These are phyloP conservation scores for Rhodosporidiobolus sp. DNA, from an alignment of 768 basidiomycete species.

Conservation along the genomic window DNA sequence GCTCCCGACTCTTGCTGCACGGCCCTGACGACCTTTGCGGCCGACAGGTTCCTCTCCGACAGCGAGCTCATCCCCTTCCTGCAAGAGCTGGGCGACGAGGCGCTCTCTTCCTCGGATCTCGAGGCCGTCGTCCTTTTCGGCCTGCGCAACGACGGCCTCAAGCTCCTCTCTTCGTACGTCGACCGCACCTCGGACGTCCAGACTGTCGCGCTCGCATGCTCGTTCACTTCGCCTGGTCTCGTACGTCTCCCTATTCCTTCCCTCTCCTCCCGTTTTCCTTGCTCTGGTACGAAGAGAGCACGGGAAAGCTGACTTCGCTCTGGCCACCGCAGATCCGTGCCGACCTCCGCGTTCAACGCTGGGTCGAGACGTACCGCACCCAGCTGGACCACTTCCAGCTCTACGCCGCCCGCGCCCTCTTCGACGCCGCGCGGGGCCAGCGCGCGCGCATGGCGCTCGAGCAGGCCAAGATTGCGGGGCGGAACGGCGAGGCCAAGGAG, in stretches of 20 bases:
- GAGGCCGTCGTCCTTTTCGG: slow-evolving; percentile 40
- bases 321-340: slow-evolving; percentile 10
- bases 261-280: background rate
- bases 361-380: slow-evolving; percentile 37
- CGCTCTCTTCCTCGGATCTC: slow-evolving; percentile 32
- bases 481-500: slow-evolving; percentile 30
- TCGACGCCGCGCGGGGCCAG: slow-evolving; percentile 28
- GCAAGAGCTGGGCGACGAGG: slow-evolving; percentile 26
- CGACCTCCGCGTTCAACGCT: slow-evolving; percentile 29
- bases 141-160: slow-evolving; percentile 36
- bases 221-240: slow-evolving; percentile 36
- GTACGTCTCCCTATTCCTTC: background rate
- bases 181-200: slow-evolving; percentile 36
- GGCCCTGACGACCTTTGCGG: background rate
- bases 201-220: slow-evolving; percentile 36
- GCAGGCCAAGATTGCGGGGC: slow-evolving; percentile 27
- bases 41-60: no score
- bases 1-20: background rate
- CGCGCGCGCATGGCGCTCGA: slow-evolving; percentile 27
- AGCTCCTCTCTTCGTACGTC: slow-evolving; percentile 31
- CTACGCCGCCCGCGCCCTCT: slow-evolving; percentile 26
- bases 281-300: no score
- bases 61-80: slow-evolving; percentile 37
- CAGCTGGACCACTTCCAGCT: slow-evolving; percentile 31
- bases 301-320: no score